phyloP scores from a whole-genome alignment of 179 eudicot species.

The Gypsophila paniculata region DNA sequence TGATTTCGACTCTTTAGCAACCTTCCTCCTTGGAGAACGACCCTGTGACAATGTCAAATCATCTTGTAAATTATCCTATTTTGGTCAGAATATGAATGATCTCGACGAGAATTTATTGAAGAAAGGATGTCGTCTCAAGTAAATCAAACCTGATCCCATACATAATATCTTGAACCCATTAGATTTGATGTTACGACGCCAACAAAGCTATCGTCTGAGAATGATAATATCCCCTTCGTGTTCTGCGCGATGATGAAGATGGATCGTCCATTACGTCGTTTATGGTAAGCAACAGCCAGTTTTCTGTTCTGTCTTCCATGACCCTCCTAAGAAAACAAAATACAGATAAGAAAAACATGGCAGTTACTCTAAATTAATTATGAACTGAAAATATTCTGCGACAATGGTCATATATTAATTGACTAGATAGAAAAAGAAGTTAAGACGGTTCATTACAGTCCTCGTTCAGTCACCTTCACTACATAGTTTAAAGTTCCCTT shows the following conservation, averaged over 20 bases:
- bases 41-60: conserved; percentile 39
- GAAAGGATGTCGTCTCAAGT: not conserved
- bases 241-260: conserved; percentile 63
- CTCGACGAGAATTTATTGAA: not conserved
- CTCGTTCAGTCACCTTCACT: too few species aligned
- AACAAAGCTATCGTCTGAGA: conserved; percentile 59
- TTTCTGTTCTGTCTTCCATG: conserved; percentile 79
- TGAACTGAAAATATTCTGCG: too few species aligned
- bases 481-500: too few species aligned
- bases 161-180: conserved; percentile 72
- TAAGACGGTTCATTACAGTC: too few species aligned
- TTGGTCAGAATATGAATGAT: not conserved
- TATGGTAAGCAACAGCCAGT: conserved; percentile 80
- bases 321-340: conserved; percentile 54
- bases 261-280: conserved; percentile 64
- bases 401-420: too few species aligned
- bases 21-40: conserved; percentile 28
- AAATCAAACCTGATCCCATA: conserved; percentile 69
- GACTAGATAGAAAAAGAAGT: too few species aligned
- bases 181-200: conserved; percentile 69
- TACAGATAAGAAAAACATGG: not conserved
- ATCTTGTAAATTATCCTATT: not conserved
- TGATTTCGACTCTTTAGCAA: conserved; percentile 42
- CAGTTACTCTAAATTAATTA: too few species aligned
- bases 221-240: conserved; percentile 47